phyloP scores from a whole-genome alignment of 306 rosid species.

The apple (Malus domestica) region DNA sequence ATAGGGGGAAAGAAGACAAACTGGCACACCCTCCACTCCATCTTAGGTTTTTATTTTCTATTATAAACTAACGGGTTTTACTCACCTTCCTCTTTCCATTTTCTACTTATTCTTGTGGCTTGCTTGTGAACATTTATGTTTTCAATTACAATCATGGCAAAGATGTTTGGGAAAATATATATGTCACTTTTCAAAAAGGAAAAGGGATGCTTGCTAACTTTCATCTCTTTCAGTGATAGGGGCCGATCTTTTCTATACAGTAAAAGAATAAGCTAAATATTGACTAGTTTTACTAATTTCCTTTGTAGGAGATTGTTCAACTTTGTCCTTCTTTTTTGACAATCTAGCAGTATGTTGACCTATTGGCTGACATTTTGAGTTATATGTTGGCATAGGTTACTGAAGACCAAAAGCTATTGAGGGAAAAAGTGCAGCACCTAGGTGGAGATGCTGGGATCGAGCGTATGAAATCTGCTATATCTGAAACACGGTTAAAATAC shows the following conservation, averaged over 20 bases:
- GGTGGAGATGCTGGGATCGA: constrained; percentile 87
- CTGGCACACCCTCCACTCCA: background rate
- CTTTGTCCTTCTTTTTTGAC: background rate
- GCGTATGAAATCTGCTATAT: constrained; percentile 75
- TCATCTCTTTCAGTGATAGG: background rate
- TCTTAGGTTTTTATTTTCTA: background rate
- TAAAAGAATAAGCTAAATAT: background rate
- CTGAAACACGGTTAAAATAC: constrained; percentile 76
- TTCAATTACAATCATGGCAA: background rate
- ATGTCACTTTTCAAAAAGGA: background rate
- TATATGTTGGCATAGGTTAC: constrained; percentile 43
- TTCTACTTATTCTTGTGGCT: background rate
- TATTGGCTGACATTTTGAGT: background rate
- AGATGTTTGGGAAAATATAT: background rate
- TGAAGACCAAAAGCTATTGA: constrained; percentile 68
- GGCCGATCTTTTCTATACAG: background rate
- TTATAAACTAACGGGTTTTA: background rate
- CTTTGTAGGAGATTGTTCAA: background rate
- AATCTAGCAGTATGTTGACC: background rate
- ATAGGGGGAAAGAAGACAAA: background rate
- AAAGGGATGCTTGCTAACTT: background rate
- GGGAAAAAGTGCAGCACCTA: constrained; percentile 76
- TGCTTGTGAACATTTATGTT: background rate
- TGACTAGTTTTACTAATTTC: background rate
- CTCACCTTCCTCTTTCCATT: background rate